These are phyloP conservation scores for Boletus fagicola DNA, from an alignment of 768 basidiomycete genomes.

Conservation along the genomic window DNA sequence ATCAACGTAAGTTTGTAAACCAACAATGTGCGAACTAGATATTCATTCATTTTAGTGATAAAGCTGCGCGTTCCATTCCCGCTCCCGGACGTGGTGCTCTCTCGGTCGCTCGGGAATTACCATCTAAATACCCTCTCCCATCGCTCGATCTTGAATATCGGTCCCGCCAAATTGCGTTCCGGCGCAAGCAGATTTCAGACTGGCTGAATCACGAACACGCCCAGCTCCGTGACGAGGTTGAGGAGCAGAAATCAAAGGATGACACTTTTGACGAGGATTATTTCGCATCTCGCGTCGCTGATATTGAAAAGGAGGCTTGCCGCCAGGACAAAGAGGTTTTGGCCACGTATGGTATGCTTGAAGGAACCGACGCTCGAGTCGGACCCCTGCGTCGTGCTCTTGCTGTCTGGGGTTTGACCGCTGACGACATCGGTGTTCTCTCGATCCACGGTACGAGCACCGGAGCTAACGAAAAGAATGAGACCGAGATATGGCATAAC, in stretches of 20 bases:
- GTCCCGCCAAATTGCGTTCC: constrained; percentile 91
- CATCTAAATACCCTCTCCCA: constrained; percentile 73
- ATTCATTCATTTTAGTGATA: constrained; percentile 61
- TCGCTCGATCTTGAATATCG: constrained; percentile 87
- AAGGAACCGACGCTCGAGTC: constrained; percentile 80
- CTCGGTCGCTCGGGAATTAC: constrained; percentile 81
- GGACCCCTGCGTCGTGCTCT: constrained; percentile 93
- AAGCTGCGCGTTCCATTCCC: constrained; percentile 96
- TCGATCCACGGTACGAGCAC: constrained; percentile 92
- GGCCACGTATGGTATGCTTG: constrained; percentile 94
- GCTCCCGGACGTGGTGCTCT: constrained; percentile 95
- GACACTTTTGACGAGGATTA: constrained; percentile 61
- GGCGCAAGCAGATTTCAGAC: constrained; percentile 89
- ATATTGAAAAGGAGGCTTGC: constrained; percentile 86
- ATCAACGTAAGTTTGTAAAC: constrained; percentile 66
- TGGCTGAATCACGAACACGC: constrained; percentile 91
- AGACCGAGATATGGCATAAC: constrained; percentile 95
- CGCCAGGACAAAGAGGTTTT: constrained; percentile 92
- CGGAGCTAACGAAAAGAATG: constrained; percentile 92
- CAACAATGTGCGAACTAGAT: not conserved
- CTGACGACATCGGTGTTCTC: constrained; percentile 88
- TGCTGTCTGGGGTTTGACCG: constrained; percentile 93
- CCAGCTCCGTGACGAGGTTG: constrained; percentile 78
- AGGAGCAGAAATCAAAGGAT: constrained; percentile 53
- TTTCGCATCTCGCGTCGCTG: constrained; percentile 70